Conservation (phyloP, 257 asterid species). For the Solanum pimpinellifolium region DNA sequence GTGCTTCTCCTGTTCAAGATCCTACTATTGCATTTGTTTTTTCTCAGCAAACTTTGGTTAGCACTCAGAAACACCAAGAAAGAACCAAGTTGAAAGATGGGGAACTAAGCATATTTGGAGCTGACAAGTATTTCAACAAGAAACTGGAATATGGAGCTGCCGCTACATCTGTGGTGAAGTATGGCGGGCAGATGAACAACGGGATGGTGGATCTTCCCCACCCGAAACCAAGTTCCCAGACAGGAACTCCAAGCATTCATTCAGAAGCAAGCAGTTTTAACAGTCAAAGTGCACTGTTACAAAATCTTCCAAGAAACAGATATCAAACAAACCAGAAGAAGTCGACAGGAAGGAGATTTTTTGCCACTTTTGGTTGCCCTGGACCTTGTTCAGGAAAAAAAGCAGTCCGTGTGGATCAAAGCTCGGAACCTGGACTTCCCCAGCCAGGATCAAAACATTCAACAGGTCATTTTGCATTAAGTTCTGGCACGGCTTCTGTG, state of each 20-base stretch:
- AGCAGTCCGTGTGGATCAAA: conserved; percentile 12
- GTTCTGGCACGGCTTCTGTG: background rate
- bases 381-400: conserved; percentile 50
- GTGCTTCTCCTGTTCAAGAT: conserved; percentile 26
- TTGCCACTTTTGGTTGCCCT: conserved; percentile 36
- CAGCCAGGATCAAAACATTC: background rate
- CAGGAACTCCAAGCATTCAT: conserved; percentile 28
- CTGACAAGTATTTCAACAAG: conserved; percentile 59
- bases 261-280: conserved; percentile 47
- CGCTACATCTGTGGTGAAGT: background rate
- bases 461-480: background rate
- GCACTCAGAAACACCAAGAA: background rate
- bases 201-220: background rate
- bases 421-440: conserved; percentile 3
- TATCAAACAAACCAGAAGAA: conserved; percentile 35
- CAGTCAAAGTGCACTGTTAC: conserved; percentile 35
- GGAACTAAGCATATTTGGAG: conserved; percentile 45
- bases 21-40: conserved; percentile 30
- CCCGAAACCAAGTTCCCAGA: background rate
- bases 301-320: background rate
- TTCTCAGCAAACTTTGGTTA: conserved; percentile 3
- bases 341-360: conserved; percentile 19
- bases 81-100: conserved; percentile 18
- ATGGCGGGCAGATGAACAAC: background rate
- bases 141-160: conserved; percentile 22